Evolutionary conservation across 495 filamentous ascomycete species (phyloP), one percentile per base, ranked within the genome.

Genomic region (Daldinia vernicosa): DNA sequence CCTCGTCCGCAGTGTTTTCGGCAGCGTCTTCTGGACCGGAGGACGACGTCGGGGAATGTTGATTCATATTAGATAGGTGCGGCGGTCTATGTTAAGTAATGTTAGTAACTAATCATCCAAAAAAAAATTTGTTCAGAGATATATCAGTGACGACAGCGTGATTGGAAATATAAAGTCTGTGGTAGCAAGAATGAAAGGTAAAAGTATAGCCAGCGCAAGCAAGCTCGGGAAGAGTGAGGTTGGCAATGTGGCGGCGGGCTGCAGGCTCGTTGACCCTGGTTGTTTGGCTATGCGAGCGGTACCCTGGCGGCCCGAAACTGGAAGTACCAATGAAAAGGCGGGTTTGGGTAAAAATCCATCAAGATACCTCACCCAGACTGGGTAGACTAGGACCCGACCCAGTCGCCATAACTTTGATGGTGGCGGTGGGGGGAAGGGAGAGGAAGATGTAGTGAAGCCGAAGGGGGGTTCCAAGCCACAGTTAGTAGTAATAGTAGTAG

Each of bases 1-100:
- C 95, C 81, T 99, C 95, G 73, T 99, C 95, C 55, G 95, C 96
- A 5, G 95, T 97, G 73, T 94, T 93, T 75, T 96, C 93, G 75
- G 93, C 86, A 69, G 92, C 91, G 67, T 97, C 94, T 71, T 90
- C 93, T 57, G 87, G 87, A 5, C 92, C 92, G 27, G 92, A 92
- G n/a, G 91, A 88, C 26, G 91, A 93, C 2, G 89, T 89, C 12
- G 91, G 90, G 28, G 93, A 95, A 37, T 91, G 63, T 63, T 74
- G 91, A 78, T 89, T 90, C 79, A 89, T 81, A 51, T 75, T 60
- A 54, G 78, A 53, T 43, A 77, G 70, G 64, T 79, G 78, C 63
- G 79, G 71, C 15, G 76, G 69, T 66, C 80, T 82, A 64, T 74
- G 60, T 57, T 12, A 60, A 50, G 26, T 14, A 61, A 70, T 32